Percentiles rank a stretch among this genome's conserved stretches.
These are phyloP conservation scores for Orbilia blumenaviensis DNA, from an alignment of 2,329 filamentous ascomycete genomes.

Conservation along the genomic window DNA sequence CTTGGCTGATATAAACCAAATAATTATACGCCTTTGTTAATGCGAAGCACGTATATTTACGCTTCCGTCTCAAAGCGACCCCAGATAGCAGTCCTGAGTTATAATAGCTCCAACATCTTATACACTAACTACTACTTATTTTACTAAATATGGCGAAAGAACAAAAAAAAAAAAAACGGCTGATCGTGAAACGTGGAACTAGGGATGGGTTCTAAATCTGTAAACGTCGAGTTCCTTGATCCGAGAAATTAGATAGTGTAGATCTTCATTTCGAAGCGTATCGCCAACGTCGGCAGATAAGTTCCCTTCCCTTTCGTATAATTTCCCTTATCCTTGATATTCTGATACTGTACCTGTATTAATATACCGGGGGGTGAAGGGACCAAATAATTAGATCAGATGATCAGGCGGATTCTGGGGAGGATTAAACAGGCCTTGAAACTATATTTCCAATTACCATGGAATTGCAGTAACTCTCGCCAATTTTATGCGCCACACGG, in stretches of 20 bases:
- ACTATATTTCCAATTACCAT: too few species aligned
- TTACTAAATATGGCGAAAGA: neutral
- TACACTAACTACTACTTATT: neutral
- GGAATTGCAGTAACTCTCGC: neutral
- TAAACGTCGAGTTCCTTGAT: too few species aligned
- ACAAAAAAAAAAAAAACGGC: neutral
- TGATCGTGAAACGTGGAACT: conserved; percentile 18
- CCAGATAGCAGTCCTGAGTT: conserved; percentile 13
- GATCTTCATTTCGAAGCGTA: conserved; percentile 21
- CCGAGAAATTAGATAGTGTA: conserved; percentile 15
- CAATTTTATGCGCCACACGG: conserved; percentile 8
- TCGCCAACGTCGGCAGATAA: conserved; percentile 25
- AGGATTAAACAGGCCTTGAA: neutral
- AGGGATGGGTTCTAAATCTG: neutral
- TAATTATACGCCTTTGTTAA: neutral
- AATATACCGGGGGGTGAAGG: conserved; percentile 29
- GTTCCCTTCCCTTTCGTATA: neutral
- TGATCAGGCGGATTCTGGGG: neutral
- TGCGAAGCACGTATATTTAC: neutral
- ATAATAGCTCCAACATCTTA: conserved; percentile 13
- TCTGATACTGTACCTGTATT: conserved; percentile 12
- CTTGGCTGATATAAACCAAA: too few species aligned
- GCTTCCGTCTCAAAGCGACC: neutral
- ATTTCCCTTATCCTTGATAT: neutral
- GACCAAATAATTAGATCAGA: neutral